Conservation (phyloP, 768 basidiomycete species). For the Russula vinacea region DNA sequence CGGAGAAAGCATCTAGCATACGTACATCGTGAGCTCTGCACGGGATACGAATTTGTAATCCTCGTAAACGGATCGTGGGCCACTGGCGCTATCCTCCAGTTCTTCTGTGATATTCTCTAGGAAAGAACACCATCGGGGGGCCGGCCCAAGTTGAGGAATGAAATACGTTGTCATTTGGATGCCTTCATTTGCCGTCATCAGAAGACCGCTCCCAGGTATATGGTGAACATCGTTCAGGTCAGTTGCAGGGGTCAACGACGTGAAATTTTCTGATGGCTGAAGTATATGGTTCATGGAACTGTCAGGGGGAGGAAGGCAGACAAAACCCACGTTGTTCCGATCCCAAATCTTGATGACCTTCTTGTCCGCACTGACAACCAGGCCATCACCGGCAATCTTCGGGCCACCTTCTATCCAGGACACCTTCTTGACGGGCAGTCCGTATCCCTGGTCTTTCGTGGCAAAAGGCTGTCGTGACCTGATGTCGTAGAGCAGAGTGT, state of each 20-base stretch:
- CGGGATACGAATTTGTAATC: constrained; percentile 97
- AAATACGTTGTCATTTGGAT: constrained; percentile 94
- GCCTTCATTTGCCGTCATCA: constrained; percentile 95
- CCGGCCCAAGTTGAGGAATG: constrained; percentile 93
- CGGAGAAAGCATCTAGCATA: constrained; percentile 30
- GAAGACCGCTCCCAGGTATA: constrained; percentile 80
- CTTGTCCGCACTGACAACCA: constrained; percentile 89
- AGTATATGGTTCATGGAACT: constrained; percentile 13
- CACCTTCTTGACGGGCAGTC: constrained; percentile 80
- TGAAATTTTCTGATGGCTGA: constrained; percentile 82
- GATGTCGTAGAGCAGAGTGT: constrained; percentile 92
- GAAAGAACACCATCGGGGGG: constrained; percentile 96
- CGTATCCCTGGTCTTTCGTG: constrained; percentile 95
- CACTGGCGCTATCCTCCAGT: constrained; percentile 84
- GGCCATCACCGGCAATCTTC: constrained; percentile 79
- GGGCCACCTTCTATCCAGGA: constrained; percentile 87
- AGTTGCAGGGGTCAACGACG: constrained; percentile 85
- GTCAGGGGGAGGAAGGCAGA: constrained; percentile 41
- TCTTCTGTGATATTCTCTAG: constrained; percentile 98
- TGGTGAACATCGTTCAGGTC: constrained; percentile 92
- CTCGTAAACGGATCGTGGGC: constrained; percentile 68
- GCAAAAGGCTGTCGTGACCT: constrained; percentile 81
- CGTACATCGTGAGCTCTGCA: constrained; percentile 78
- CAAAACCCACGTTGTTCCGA: constrained; percentile 60
- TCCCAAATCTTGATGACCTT: constrained; percentile 99